A percentile compares a stretch with the other conserved stretches of the same genome.
Evolutionary conservation across 495 filamentous ascomycete genomes (phyloP).

Genomic region (Xylaria longipes): DNA sequence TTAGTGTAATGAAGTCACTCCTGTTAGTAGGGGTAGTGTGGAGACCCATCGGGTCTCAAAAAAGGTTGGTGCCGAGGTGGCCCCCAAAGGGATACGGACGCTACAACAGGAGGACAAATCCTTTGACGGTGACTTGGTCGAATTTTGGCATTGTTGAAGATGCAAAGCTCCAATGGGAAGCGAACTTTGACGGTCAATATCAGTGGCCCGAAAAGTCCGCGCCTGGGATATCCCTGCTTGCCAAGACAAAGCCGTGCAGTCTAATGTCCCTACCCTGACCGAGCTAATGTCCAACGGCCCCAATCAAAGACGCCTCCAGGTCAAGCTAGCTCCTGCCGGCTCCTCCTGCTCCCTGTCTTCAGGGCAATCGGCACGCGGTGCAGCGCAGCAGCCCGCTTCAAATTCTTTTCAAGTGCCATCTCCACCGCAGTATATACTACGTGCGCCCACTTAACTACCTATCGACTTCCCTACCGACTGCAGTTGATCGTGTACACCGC

Average conservation of each 20-base stretch:
- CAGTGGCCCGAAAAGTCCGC: conserved; percentile 22
- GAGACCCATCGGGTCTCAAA: too few relatives aligned
- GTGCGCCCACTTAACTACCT: not conserved
- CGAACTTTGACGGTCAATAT: not conserved
- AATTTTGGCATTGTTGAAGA: not conserved
- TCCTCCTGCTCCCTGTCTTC: conserved; percentile 9
- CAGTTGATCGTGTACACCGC: not conserved
- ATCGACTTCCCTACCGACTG: not conserved
- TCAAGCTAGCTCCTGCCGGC: conserved; percentile 12
- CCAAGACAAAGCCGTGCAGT: conserved; percentile 22
- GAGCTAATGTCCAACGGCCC: conserved; percentile 22
- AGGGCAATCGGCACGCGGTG: conserved; percentile 17
- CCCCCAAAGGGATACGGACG: too few relatives aligned
- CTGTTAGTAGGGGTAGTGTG: too few relatives aligned
- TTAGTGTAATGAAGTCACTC: too few relatives aligned
- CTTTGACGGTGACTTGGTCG: not conserved
- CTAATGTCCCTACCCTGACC: conserved; percentile 16
- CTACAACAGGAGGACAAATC: not conserved
- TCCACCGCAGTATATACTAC: not conserved
- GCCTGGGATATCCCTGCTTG: not conserved
- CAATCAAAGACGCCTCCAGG: conserved; percentile 16
- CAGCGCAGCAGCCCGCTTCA: not conserved
- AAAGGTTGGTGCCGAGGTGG: too few relatives aligned
- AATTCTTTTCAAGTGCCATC: conserved; percentile 5
- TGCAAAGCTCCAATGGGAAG: conserved; percentile 8